Conservation (phyloP, 805 yeast genomes). For the Wilhelminamyces savonicus region DNA sequence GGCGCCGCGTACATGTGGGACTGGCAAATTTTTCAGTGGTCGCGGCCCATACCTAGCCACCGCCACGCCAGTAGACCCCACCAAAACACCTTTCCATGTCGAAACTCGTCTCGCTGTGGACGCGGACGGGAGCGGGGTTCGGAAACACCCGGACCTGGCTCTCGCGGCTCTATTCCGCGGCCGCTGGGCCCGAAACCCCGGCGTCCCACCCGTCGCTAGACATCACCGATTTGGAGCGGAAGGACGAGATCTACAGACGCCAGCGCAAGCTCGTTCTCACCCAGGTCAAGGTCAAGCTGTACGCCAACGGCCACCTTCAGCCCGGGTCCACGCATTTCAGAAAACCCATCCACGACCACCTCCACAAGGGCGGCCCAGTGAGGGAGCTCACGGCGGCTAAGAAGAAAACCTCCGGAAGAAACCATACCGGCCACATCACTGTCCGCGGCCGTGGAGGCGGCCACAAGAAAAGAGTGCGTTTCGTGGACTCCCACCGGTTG, state of each 20-base stretch:
- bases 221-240: slow-evolving; percentile 69
- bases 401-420: slow-evolving; percentile 80
- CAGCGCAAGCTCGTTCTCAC: slow-evolving; percentile 71
- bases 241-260: slow-evolving; percentile 64
- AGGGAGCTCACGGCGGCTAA: slow-evolving; percentile 67
- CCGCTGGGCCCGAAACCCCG: not conserved
- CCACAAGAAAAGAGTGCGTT: slow-evolving; percentile 78
- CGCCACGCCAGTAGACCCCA: no score
- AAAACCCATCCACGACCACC: slow-evolving; percentile 78
- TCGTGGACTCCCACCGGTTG: slow-evolving; percentile 68
- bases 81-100: no score
- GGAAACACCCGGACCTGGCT: no score
- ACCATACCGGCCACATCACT: slow-evolving; percentile 80
- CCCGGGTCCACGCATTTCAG: slow-evolving; percentile 89
- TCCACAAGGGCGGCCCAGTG: slow-evolving; percentile 81
- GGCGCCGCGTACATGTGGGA: no score
- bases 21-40: slow-evolving; percentile 8
- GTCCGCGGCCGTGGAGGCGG: slow-evolving; percentile 98
- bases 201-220: slow-evolving; percentile 1
- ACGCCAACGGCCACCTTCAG: slow-evolving; percentile 64
- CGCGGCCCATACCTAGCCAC: slow-evolving; percentile 1
- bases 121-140: no score
- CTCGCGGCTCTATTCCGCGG: slow-evolving; percentile 9
- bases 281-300: slow-evolving; percentile 63
- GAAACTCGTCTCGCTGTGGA: no score